Conservation (phyloP, 1,284 basidiomycete species). For the Cryptococcus deneoformans region DNA sequence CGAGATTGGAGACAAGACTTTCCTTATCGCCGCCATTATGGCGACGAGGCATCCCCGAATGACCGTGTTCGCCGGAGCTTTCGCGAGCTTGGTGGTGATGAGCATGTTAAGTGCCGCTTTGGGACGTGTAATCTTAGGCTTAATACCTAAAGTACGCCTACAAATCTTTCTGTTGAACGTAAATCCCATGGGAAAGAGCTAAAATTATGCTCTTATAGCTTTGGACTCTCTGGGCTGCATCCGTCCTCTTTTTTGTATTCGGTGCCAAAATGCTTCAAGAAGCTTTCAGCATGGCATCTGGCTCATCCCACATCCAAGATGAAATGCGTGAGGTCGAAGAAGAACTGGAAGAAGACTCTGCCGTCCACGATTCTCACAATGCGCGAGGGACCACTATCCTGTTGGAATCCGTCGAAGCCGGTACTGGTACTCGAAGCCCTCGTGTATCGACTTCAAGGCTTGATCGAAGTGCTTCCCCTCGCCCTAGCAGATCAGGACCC, state of each 20-base stretch:
- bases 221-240: conserved; percentile 57
- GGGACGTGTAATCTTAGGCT: conserved; percentile 77
- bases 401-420: conserved; percentile 44
- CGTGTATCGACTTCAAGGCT: conserved; percentile 1
- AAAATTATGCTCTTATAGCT: conserved; percentile 16
- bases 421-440: conserved; percentile 6
- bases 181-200: neutral
- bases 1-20: conserved; percentile 95
- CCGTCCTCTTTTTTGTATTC: conserved; percentile 83
- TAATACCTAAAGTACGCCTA: conserved; percentile 63
- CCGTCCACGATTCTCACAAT: conserved; percentile 34
- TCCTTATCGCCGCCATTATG: conserved; percentile 94
- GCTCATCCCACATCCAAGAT: conserved; percentile 67
- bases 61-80: conserved; percentile 85
- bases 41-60: conserved; percentile 88
- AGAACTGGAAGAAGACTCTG: conserved; percentile 61
- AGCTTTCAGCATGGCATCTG: conserved; percentile 68
- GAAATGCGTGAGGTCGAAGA: conserved; percentile 91
- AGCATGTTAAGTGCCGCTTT: conserved; percentile 82
- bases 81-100: conserved; percentile 88
- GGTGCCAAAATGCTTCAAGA: conserved; percentile 82
- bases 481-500: conserved; percentile 11
- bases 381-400: conserved; percentile 26
- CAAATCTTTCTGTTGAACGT: neutral
- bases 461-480: conserved; percentile 10